Evolutionary conservation across 164 flowering plant species (phyloP), one percentile per base, ranked within the genome.

Genomic region (Pachysandra terminalis): DNA sequence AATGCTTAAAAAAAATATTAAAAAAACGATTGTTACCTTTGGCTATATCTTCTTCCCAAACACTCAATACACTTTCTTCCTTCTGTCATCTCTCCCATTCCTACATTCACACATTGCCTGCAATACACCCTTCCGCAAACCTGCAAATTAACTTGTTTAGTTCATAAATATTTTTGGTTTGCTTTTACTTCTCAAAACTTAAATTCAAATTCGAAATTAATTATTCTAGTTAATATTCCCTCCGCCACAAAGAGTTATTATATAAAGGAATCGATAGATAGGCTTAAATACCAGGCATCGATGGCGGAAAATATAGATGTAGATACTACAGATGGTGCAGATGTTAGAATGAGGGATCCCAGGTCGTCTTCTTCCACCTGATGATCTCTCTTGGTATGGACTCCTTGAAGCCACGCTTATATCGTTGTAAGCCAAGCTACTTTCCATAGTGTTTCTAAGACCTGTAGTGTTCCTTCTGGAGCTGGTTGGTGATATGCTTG

Each of bases 41-140:
- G 85, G 78, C 96, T 87, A 67, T 83, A 90, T 70, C 81, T 79
- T 77, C 73, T 76, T 41, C 90, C 96, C 54, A 86, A 53, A 57
- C 90, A 87, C 48, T 85, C 83, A 17, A 87, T 68, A 61, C 96
- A 90, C 68, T 90, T 90, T 74, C 92, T 82, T 53, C 92, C 92
- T 82, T 90, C 92, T 8, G 82, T 75, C 92, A 87, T 87, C 67
- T 90, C 90, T 71, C 92, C 92, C 96, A 86, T 90, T 22, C 96
- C 92, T 7, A 74, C 59, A 59, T 66, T 49, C 25, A 83, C 81
- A 61, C 92, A 90, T 4, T 73, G 66, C 79, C 87, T 80, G 81
- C 92, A 90, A 56, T 87, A 90, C 2, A 81, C 92, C 70, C 92
- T 82, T 76, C 92, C 96, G 71, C 96, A 90, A 0, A 86, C 95